Conservation (phyloP, 2,329 filamentous ascomycete genomes). For the Aspergillus persii region DNA sequence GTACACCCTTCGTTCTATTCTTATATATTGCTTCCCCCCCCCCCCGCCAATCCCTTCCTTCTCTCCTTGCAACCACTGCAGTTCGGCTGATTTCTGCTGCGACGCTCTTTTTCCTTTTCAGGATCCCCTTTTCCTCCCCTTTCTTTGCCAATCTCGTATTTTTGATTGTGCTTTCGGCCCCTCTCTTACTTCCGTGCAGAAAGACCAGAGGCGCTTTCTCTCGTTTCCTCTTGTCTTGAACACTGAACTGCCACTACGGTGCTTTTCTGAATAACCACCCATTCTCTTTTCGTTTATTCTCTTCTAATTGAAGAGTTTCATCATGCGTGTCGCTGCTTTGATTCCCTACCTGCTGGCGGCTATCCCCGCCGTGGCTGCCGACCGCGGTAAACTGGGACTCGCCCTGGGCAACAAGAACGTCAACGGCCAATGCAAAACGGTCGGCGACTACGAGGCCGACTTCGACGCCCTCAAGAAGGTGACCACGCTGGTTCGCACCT, state of each 20-base stretch:
- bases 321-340: constrained; percentile 47
- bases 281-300: neutral
- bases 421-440: constrained; percentile 61
- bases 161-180: neutral
- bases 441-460: constrained; percentile 62
- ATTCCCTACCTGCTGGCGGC: constrained; percentile 42
- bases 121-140: neutral
- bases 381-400: constrained; percentile 61
- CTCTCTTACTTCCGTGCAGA: neutral
- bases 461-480: constrained; percentile 59
- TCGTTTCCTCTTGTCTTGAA: neutral
- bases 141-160: neutral
- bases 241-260: neutral
- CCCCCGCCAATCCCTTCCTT: constrained; percentile 2
- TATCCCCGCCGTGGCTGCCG: constrained; percentile 50
- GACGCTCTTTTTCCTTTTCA: neutral
- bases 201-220: neutral
- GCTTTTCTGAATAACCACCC: neutral
- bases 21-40: constrained; percentile 1
- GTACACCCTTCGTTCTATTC: neutral
- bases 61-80: neutral
- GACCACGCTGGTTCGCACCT: constrained; percentile 62
- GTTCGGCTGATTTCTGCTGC: neutral
- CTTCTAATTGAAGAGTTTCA: neutral
- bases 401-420: constrained; percentile 64